These are phyloP conservation scores for Pseudonectria buxi DNA, from an alignment of 2,329 filamentous ascomycete genomes.

Conservation along the genomic window DNA sequence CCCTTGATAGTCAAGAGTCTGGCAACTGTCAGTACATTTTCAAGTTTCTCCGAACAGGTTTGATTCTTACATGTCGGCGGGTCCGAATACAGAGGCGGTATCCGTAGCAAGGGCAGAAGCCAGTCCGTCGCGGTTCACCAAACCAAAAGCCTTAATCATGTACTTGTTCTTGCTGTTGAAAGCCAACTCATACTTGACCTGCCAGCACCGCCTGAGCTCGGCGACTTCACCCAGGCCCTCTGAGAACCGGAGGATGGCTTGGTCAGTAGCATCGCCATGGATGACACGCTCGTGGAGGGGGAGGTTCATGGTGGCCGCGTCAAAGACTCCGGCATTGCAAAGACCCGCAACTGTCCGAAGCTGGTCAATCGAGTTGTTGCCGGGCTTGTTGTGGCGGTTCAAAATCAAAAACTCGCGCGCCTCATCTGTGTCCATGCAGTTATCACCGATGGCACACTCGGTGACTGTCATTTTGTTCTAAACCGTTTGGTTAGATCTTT, in stretches of 20 bases:
- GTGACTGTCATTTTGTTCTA: constrained; percentile 69
- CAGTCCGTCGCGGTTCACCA: constrained; percentile 33
- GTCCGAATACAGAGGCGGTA: constrained; percentile 5
- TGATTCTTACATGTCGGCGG: constrained; percentile 4
- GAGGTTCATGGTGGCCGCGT: constrained; percentile 53
- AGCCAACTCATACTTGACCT: constrained; percentile 58
- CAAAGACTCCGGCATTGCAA: constrained; percentile 72
- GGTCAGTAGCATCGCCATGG: constrained; percentile 70
- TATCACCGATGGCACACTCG: constrained; percentile 53
- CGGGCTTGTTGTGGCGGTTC: constrained; percentile 15
- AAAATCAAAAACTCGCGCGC: constrained; percentile 35
- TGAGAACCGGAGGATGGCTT: constrained; percentile 65
- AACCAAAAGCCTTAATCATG: constrained; percentile 59
- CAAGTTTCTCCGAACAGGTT: too few species aligned
- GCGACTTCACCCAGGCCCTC: constrained; percentile 51
- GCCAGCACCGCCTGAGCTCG: constrained; percentile 56
- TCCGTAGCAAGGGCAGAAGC: constrained; percentile 18
- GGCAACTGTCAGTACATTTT: not conserved
- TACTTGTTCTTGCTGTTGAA: constrained; percentile 85
- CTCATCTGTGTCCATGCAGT: constrained; percentile 43
- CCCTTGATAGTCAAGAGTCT: constrained; percentile 69
- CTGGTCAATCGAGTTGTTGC: constrained; percentile 45
- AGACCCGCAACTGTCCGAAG: constrained; percentile 56
- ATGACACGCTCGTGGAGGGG: constrained; percentile 57
- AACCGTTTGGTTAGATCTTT: constrained; percentile 1